Evolutionary conservation across 2,329 filamentous ascomycete genomes (phyloP), one percentile per base, ranked within the genome.

Genomic region (Zalaria obscura): DNA sequence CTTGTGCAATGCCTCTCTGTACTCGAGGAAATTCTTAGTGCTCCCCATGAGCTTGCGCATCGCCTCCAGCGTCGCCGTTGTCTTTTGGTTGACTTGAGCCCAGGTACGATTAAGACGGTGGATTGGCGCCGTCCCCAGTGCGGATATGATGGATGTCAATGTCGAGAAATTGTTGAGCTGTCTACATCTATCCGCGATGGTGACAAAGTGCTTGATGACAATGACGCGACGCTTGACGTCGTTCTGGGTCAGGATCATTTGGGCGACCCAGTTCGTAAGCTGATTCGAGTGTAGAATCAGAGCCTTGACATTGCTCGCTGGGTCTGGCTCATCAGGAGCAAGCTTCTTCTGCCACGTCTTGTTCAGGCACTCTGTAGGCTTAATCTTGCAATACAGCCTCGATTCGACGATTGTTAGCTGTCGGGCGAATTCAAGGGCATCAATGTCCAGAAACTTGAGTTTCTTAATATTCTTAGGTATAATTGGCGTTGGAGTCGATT

Each of bases 401-500:
- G 88, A 94, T 62, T 98, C 91, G 48, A 96, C 93, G 49, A 98
- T 91, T 0, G 91, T 98, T 47, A 98, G 72, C 61, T 98, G 91
- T 38, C 91, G 80, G n/a, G 91, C 91, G 62, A 98, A 96, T 58
- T 98, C 91, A 0, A 83, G 84, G 0, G 87, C 79, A 57, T 98
- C 91, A 52, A 98, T 95, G 57, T 98, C 91, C 42, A 96, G 67
- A 65, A 98, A 96, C 62, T 96, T 98, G 52, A 98, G 75, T 64
- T 95, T 98, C 74, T 91, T 95, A 87, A 98, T 93, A 60, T 96
- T 95, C 72, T 94, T 95, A 1, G 91, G 91, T 59, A 95, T 78
- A 56, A 96, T 95, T 1, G 91, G 86, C 31, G 82, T 68, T 3
- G 91, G 89, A 1, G 84, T 83, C 47, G 84, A 80, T 52, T 80